Evolutionary conservation across 2,329 filamentous ascomycete species (phyloP).

Genomic region (Canariomyces notabilis): DNA sequence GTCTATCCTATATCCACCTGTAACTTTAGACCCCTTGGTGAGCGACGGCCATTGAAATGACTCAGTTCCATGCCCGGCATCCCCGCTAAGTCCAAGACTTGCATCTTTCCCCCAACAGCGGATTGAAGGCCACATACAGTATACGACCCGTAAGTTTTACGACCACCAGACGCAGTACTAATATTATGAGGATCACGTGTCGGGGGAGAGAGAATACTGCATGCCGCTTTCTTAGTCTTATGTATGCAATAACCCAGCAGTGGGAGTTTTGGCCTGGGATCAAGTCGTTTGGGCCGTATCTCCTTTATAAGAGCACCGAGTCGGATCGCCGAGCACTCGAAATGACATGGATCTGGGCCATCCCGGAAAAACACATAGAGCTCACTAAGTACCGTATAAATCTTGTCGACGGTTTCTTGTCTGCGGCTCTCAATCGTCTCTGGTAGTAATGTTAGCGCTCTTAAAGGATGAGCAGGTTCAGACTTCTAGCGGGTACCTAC

Average conservation of each 20-base stretch:
- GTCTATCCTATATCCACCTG: too few relatives aligned
- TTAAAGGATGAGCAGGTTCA: too few relatives aligned
- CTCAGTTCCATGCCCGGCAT: too few relatives aligned
- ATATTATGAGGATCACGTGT: too few relatives aligned
- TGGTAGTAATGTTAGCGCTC: not conserved
- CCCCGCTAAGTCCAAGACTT: too few relatives aligned
- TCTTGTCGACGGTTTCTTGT: slow-evolving; percentile 1
- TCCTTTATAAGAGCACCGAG: slow-evolving; percentile 3
- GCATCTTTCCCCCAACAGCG: too few relatives aligned
- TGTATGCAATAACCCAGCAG: not conserved
- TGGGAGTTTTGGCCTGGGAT: slow-evolving; percentile 1
- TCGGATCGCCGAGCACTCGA: slow-evolving; percentile 2
- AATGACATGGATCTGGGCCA: not conserved
- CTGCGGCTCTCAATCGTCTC: slow-evolving; percentile 2
- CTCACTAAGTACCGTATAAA: not conserved
- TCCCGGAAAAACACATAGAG: not conserved
- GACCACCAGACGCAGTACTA: too few relatives aligned
- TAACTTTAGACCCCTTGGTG: too few relatives aligned
- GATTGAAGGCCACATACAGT: too few relatives aligned
- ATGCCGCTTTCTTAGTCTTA: not conserved
- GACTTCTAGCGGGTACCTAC: too few relatives aligned
- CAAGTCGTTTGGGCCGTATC: not conserved
- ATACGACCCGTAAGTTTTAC: too few relatives aligned
- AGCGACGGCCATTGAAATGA: too few relatives aligned
- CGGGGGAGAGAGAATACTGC: slow-evolving; percentile 2